Base-by-base conservation (phyloP, 768 basidiomycete species). In the Suillus sp. region DNA sequence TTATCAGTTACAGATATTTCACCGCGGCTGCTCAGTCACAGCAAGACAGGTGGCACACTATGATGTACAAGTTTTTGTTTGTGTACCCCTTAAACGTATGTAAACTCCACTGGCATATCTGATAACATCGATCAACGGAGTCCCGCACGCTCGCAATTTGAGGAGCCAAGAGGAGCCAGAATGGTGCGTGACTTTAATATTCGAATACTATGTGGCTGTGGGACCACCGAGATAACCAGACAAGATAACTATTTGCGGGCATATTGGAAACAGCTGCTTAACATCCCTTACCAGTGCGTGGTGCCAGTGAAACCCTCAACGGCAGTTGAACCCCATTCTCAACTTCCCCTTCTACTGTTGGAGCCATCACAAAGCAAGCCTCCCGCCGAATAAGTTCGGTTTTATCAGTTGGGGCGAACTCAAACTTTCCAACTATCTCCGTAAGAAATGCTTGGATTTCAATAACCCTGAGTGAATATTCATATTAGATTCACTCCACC, bases 391-490 rank as follows among this genome's bases (percentile, higher is more conserved):
- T 62, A 40, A 61, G 69, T 47, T 71, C 66, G 25, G 68, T 62
- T 25, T 67, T 70, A 4, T 75, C 71, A 20, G 76, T 76, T 61
- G 70, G 68, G 47, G 68, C 64, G 64, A 88, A 84, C 65, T 87
- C 82, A 66, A 88, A 86, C 66, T 82, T 78, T 38, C 78, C 72
- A 45, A 88, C 62, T 25, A 86, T 75, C 67, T 86, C 85, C 27
- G 83, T 79, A n/a, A 88, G 68, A 72, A 89, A 86, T 0, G 81
- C 78, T 65, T 88, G 87, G 18, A 87, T 69, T 69, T 89, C 86
- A 45, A 80, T 69, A 0, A 86, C 67, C 4, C 77, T 78, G 65
- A 48, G 1, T 25, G 13, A 40, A 34, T 48, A n/a, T 32, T 9
- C 60, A 30, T n/a, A 11, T 32, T 7, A 61, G 58, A 8, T 2